Evolutionary conservation across 192 early-diverging fungal genomes (phyloP), one percentile per base, ranked within the genome.

Genomic region (Entophlyctis luteolus): DNA sequence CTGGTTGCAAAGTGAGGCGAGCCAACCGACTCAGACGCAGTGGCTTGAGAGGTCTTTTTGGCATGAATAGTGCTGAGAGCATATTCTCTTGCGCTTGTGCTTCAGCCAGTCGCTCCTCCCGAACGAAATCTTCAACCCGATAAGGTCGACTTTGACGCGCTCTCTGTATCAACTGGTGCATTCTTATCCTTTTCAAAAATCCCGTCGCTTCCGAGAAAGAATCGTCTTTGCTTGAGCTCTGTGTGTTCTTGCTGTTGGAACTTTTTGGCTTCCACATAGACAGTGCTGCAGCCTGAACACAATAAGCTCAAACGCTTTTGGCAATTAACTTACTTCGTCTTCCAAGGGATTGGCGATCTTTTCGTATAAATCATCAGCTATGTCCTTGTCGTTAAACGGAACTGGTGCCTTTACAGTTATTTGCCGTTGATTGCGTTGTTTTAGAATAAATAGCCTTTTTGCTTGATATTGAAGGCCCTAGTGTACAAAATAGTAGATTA

Each of bases 141-240:
- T 54, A 63, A 20, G 82, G 75, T 42, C 75, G 68, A n/a, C 62
- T 49, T 36, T 68, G 55, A 18, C 58, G 31, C 2, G 75, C 63
- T 45, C 72, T 59, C 29, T 68, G 72, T 18, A 85, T 67, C 16
- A 85, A 57, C 36, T 82, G 79, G 49, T 81, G 71, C 23, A 57
- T 75, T 32, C 82, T 70, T 22, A 85, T 70, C 22, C 82, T 74
- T 31, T 81, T 83, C 14, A 85, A 52, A 55, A 82, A 81, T 4
- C 68, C 39, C 0, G 59, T 8, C 14, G 32, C 22, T 37, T 59
- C 36, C 18, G 60, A 4, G n/a, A n/a, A n/a, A n/a, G n/a, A n/a
- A 14, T 6, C 4, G 3, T 8, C 20, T 5, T 12, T 32, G 60
- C 3, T 5, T 28, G 27, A 10, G 5, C 3, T 16, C 33, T 46